phyloP scores from a whole-genome alignment of 176 grass and related monocot genomes.

The Oryza brachyantha region DNA sequence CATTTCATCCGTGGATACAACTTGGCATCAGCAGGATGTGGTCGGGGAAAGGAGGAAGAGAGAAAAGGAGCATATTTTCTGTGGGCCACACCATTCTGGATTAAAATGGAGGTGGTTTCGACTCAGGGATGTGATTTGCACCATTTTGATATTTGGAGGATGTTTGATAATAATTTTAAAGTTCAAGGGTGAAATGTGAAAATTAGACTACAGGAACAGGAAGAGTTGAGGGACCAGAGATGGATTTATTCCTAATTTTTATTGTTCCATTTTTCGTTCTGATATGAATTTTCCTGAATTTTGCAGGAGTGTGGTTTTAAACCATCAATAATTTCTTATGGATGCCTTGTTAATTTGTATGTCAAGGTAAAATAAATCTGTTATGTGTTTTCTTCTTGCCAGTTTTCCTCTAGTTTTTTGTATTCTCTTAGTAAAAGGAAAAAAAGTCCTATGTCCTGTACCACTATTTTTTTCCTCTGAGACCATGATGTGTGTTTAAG shows the following conservation, averaged over 20 bases:
- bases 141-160: not conserved
- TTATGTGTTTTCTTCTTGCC: not conserved
- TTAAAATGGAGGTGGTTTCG: not conserved
- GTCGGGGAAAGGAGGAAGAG: not conserved
- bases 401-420: not conserved
- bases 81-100: not conserved
- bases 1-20: not conserved
- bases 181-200: not conserved
- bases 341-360: slow-evolving; percentile 93
- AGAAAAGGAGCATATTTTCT: not conserved
- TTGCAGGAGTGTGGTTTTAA: slow-evolving; percentile 82
- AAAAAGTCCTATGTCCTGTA: not conserved
- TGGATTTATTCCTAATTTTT: not conserved
- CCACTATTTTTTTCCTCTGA: not conserved
- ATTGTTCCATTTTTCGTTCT: slow-evolving; percentile 5
- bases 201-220: not conserved
- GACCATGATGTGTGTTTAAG: not conserved
- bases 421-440: not conserved
- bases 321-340: slow-evolving; percentile 92
- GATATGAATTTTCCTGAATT: slow-evolving; percentile 16
- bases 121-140: not conserved
- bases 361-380: slow-evolving; percentile 63
- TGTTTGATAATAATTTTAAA: not conserved
- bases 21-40: not conserved
- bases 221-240: not conserved